Evolutionary conservation across 2,329 filamentous ascomycete species (phyloP).

Genomic region (Passalora sequoiae): DNA sequence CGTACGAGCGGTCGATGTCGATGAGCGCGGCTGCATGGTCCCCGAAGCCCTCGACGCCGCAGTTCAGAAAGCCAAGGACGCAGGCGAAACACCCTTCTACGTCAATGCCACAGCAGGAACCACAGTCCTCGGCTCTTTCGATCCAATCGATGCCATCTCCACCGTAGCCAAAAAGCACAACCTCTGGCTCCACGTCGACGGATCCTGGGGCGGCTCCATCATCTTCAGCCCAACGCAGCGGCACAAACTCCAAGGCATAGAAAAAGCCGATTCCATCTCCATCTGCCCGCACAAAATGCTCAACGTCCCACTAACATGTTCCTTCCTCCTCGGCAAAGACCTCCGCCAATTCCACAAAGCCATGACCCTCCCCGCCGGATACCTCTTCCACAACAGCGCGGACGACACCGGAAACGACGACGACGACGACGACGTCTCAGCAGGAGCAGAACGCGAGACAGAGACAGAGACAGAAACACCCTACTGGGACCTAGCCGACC

Average conservation of each 20-base stretch:
- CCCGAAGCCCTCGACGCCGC: conserved; percentile 59
- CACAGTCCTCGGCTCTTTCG: conserved; percentile 85
- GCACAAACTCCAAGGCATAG: conserved; percentile 62
- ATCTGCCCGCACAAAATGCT: conserved; percentile 98
- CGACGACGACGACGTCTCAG: conserved; percentile 10
- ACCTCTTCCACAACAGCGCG: conserved; percentile 45
- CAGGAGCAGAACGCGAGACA: conserved; percentile 11
- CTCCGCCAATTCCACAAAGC: conserved; percentile 71
- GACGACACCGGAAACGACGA: conserved; percentile 33
- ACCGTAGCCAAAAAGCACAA: conserved; percentile 64
- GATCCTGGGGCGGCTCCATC: conserved; percentile 80
- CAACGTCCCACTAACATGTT: conserved; percentile 83
- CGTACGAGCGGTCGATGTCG: conserved; percentile 71
- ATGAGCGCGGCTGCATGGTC: conserved; percentile 66
- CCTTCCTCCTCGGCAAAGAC: conserved; percentile 77
- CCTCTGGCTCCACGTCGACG: conserved; percentile 92
- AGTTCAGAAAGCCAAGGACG: conserved; percentile 55
- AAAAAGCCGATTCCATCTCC: conserved; percentile 74
- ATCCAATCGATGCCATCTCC: conserved; percentile 68
- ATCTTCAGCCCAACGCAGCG: conserved; percentile 65
- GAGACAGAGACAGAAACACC: too few species aligned
- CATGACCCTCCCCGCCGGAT: conserved; percentile 82
- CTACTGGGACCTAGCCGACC: conserved; percentile 83
- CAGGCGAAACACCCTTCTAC: conserved; percentile 80
- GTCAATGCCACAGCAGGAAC: conserved; percentile 95